phyloP scores from a whole-genome alignment of 805 yeast genomes.

The Sugiyamaella lignohabitans region DNA sequence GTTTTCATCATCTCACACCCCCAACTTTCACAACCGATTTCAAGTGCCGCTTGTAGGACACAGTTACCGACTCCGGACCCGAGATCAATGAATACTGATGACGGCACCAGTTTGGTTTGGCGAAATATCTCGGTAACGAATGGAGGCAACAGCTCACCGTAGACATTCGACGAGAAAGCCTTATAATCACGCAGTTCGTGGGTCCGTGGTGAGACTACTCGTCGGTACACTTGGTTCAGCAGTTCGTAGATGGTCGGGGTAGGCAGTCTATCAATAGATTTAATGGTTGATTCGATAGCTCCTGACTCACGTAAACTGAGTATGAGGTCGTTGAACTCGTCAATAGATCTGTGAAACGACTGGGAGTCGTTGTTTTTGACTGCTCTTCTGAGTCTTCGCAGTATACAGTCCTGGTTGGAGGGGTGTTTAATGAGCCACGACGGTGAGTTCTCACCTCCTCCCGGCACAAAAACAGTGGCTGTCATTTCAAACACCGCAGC shows the following conservation, averaged over 20 bases:
- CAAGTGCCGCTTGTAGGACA: constrained; percentile 80
- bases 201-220: constrained; percentile 73
- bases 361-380: constrained; percentile 27
- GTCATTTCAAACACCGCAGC: constrained; percentile 44
- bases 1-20: constrained; percentile 88
- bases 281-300: constrained; percentile 30
- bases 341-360: constrained; percentile 32
- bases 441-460: not conserved
- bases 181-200: constrained; percentile 59
- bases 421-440: constrained; percentile 23
- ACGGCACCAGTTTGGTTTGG: constrained; percentile 48
- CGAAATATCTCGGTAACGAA: constrained; percentile 62
- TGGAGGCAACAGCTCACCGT: constrained; percentile 81
- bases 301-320: constrained; percentile 31
- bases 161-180: constrained; percentile 85
- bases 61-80: constrained; percentile 97
- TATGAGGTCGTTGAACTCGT: constrained; percentile 41
- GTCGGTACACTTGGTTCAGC: constrained; percentile 62
- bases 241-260: constrained; percentile 52
- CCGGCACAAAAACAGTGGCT: constrained; percentile 38
- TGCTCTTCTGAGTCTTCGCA: constrained; percentile 28
- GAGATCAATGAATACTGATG: constrained; percentile 67
- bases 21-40: constrained; percentile 74
- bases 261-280: constrained; percentile 19
- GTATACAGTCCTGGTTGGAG: constrained; percentile 28